Percentiles rank a stretch among this genome's conserved stretches.
phyloP scores from a whole-genome alignment of 2,329 filamentous ascomycete genomes.

The Aspergillus piperis region DNA sequence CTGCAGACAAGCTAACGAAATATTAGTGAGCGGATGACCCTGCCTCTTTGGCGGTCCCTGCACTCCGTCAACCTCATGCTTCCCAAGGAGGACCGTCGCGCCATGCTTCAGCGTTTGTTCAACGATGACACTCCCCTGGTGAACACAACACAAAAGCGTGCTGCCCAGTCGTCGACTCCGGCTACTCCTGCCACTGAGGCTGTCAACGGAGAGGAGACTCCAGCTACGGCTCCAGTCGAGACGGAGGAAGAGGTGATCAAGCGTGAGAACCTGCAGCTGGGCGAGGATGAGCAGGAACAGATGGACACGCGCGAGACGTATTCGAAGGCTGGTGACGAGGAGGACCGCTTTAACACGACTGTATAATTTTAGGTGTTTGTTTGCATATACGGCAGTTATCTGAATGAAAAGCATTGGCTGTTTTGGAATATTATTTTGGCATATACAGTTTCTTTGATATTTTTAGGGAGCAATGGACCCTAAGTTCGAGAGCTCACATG shows the following conservation, averaged over 20 bases:
- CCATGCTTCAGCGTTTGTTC: constrained; percentile 87
- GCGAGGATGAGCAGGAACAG: constrained; percentile 44
- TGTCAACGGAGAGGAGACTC: constrained; percentile 13
- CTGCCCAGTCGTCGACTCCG: constrained; percentile 19
- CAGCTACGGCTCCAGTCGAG: constrained; percentile 21
- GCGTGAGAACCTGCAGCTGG: constrained; percentile 41
- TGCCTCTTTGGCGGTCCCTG: constrained; percentile 92
- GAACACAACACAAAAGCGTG: constrained; percentile 53
- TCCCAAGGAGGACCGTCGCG: constrained; percentile 91
- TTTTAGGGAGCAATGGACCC: too few relatives aligned
- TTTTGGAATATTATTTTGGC: background rate
- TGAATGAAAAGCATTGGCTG: constrained; percentile 7
- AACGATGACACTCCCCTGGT: constrained; percentile 85
- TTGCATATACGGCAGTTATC: constrained; percentile 11
- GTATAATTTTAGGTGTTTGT: constrained; percentile 35
- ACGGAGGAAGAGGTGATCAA: constrained; percentile 41
- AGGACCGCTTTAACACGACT: constrained; percentile 51
- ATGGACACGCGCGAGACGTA: constrained; percentile 47
- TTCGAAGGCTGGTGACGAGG: constrained; percentile 47
- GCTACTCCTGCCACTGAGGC: constrained; percentile 15
- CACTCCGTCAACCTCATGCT: constrained; percentile 95
- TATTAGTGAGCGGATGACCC: constrained; percentile 72
- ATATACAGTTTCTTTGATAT: background rate
- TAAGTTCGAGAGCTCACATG: too few relatives aligned
- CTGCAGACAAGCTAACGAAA: constrained; percentile 21